Evolutionary conservation across 495 filamentous ascomycete species (phyloP).

Genomic region (Xylaria bambusicola): DNA sequence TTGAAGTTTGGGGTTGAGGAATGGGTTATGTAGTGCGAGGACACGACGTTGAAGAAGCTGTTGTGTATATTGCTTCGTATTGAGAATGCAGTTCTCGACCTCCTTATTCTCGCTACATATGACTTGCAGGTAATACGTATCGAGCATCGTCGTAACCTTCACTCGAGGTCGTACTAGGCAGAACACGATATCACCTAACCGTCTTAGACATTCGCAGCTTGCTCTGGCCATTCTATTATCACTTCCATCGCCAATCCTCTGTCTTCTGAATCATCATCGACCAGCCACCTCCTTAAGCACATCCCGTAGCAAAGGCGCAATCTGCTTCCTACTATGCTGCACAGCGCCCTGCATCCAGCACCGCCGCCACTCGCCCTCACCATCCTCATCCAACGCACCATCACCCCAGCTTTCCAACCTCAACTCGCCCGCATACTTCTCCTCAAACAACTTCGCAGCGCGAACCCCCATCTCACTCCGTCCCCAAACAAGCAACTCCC

Average conservation of each 20-base stretch:
- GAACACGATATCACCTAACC: no score
- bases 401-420: conserved; percentile 57
- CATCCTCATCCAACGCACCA: conserved; percentile 45
- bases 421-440: conserved; percentile 49
- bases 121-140: no score
- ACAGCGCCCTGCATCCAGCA: conserved; percentile 71
- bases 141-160: no score
- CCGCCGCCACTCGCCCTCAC: conserved; percentile 42
- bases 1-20: background rate
- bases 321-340: conserved; percentile 80
- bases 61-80: no score
- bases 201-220: background rate
- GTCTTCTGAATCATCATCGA: background rate
- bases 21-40: no score
- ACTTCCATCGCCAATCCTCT: background rate
- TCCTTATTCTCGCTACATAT: no score
- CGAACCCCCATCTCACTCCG: conserved; percentile 43
- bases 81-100: no score
- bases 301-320: conserved; percentile 78
- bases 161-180: no score
- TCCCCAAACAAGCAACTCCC: conserved; percentile 76
- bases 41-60: no score
- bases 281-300: conserved; percentile 48
- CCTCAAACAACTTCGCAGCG: conserved; percentile 57
- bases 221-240: background rate